Conservation (phyloP, 495 filamentous ascomycete genomes). For the Pseudoneurospora amorphoporcata region DNA sequence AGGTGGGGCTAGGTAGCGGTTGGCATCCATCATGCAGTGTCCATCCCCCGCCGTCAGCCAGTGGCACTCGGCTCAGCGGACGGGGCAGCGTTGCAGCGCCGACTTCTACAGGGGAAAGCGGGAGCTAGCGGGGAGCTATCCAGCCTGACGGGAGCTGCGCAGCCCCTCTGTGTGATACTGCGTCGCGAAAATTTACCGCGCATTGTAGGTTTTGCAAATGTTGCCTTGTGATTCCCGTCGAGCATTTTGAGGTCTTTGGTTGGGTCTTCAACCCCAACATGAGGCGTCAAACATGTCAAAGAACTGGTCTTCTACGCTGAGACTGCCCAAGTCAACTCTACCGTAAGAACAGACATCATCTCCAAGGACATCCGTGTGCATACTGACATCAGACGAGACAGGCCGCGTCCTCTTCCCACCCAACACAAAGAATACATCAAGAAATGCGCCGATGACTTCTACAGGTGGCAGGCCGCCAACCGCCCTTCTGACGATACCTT, state of each 20-base stretch:
- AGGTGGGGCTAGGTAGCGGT: background rate
- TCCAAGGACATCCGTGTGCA: background rate
- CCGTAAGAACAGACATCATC: constrained; percentile 23
- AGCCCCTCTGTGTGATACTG: background rate
- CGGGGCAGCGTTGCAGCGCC: constrained; percentile 12
- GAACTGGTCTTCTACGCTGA: constrained; percentile 38
- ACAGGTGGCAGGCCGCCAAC: constrained; percentile 66
- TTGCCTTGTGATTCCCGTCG: background rate
- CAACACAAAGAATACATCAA: constrained; percentile 51
- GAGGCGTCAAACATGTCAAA: constrained; percentile 31
- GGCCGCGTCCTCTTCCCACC: constrained; percentile 38
- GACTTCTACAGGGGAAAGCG: constrained; percentile 7
- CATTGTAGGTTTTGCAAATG: background rate
- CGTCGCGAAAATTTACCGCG: constrained; percentile 6
- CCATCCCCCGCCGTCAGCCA: no score
- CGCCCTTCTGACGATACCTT: constrained; percentile 53
- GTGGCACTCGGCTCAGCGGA: background rate
- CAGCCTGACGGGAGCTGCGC: constrained; percentile 2
- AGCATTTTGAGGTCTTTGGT: background rate
- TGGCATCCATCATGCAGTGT: background rate
- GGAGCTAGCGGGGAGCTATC: background rate
- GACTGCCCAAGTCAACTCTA: constrained; percentile 38
- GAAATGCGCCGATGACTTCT: constrained; percentile 77
- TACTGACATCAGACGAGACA: constrained; percentile 7
- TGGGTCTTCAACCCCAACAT: constrained; percentile 3